Evolutionary conservation across 176 grass and related monocot species (phyloP).

Genomic region (Triticum dicoccoides): DNA sequence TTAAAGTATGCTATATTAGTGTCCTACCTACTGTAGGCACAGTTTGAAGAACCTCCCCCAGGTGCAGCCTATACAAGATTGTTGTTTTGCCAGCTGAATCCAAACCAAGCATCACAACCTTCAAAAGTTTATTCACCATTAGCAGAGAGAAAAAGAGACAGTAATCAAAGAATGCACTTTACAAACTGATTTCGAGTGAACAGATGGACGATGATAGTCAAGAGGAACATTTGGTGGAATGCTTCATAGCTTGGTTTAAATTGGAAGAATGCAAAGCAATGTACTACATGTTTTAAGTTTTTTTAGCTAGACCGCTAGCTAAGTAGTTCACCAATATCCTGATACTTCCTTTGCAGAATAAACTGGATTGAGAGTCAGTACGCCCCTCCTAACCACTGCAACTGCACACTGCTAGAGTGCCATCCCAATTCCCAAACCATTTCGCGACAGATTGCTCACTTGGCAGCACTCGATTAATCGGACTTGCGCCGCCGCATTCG

Average conservation of each 20-base stretch:
- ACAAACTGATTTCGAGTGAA: background rate
- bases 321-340: background rate
- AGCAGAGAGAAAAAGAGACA: constrained; percentile 10
- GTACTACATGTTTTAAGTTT: background rate
- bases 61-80: constrained; percentile 81
- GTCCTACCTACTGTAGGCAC: constrained; percentile 83
- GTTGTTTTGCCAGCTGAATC: constrained; percentile 94
- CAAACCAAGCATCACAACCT: constrained; percentile 97
- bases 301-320: too few species aligned
- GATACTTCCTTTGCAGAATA: background rate
- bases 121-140: constrained; percentile 16
- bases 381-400: background rate
- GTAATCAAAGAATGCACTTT: background rate
- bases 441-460: background rate
- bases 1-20: background rate
- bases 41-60: constrained; percentile 87
- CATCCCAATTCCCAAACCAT: background rate
- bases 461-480: background rate
- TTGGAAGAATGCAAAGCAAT: background rate
- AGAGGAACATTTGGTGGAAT: background rate
- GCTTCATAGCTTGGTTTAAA: too few species aligned
- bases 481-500: background rate
- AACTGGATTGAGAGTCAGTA: background rate
- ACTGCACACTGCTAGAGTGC: background rate
- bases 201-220: background rate